Evolutionary conservation across 1,139 yeast species (phyloP), one percentile per base, ranked within the genome.

Genomic region (Taiozyma sp.): DNA sequence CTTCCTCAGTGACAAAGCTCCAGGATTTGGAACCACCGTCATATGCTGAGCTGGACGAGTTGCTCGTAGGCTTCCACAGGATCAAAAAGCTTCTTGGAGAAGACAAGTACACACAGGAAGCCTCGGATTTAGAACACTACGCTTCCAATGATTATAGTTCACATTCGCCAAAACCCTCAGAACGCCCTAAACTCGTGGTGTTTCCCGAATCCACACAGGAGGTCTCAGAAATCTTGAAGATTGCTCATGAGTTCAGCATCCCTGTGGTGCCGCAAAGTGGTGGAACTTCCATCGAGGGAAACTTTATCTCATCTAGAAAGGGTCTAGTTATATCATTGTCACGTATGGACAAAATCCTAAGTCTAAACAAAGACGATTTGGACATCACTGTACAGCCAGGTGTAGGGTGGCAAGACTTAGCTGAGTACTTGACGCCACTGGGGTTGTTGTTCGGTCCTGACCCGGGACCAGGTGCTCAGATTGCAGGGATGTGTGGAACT

Each of bases 271-370:
- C 96, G 8, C 84, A 77, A 62, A 83, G 91, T 2, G 96, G 96
- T 0, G 86, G 91, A 53, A 88, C 96, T 0, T 85, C 95, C 0
- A 71, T 88, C 32, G 96, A 88, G 67, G 96, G 96, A 9, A 92
- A 87, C 57, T 84, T 81, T 63, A 83, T 86, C 65, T 73, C 90
- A 52, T 82, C 84, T 0, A 88, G 91, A 2, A 54, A 57, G 38
- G 62, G 62, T n/a, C 71, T 85, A 46, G 76, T 83, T 16, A 54
- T 84, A 13, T 87, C 84, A 58, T 66, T 84, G 46, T 68, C 78
- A 1, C 49, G 57, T 23, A 81, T 85, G 88, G 76, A 80, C 64
- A 66, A 76, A 46, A 72, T 84, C 24, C 39, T 84, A 6, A 70
- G 70, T 19, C 66, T 84, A 36, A 80, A 83, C 62, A 72, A 73